phyloP scores from a whole-genome alignment of 2,329 filamentous ascomycete genomes.

The Calonectria montana region DNA sequence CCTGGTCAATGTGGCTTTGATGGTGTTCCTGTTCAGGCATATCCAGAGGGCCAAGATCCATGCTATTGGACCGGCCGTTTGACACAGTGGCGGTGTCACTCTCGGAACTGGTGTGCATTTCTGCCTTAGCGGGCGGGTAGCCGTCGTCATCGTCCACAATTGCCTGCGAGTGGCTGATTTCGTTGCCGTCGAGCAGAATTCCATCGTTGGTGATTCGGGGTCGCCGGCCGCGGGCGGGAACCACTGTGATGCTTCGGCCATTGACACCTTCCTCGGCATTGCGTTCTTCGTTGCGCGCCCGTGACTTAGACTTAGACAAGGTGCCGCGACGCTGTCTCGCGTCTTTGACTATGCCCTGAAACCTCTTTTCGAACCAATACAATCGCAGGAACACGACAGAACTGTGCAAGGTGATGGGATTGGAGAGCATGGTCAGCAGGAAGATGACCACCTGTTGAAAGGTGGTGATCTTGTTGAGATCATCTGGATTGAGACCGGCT shows the following conservation, averaged over 20 bases:
- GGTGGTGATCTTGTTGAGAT: slow-evolving; percentile 74
- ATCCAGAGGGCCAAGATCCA: slow-evolving; percentile 37
- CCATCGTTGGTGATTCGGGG: slow-evolving; percentile 72
- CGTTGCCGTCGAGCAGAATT: slow-evolving; percentile 56
- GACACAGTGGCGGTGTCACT: slow-evolving; percentile 50
- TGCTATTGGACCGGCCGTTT: slow-evolving; percentile 41
- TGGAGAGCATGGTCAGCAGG: slow-evolving; percentile 77
- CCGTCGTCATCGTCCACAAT: slow-evolving; percentile 44
- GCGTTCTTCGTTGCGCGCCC: slow-evolving; percentile 55
- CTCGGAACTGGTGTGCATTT: slow-evolving; percentile 47
- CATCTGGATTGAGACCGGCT: slow-evolving; percentile 87
- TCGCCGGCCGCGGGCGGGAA: slow-evolving; percentile 66
- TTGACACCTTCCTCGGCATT: slow-evolving; percentile 73
- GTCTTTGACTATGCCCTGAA: slow-evolving; percentile 84
- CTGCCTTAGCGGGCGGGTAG: slow-evolving; percentile 38
- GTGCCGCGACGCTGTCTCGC: slow-evolving; percentile 74
- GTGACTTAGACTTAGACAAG: slow-evolving; percentile 70
- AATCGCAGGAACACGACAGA: slow-evolving; percentile 91
- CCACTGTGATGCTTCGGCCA: slow-evolving; percentile 73
- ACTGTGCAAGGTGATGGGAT: slow-evolving; percentile 86
- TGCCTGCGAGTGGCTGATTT: slow-evolving; percentile 38
- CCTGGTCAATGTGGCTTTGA: slow-evolving; percentile 16
- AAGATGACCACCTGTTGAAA: slow-evolving; percentile 82
- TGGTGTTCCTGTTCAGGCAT: slow-evolving; percentile 30
- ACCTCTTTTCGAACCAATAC: slow-evolving; percentile 98